A percentile compares a stretch with the other conserved stretches of the same genome.
phyloP scores from a whole-genome alignment of 2,329 filamentous ascomycete genomes.

The Curvularia lunata region DNA sequence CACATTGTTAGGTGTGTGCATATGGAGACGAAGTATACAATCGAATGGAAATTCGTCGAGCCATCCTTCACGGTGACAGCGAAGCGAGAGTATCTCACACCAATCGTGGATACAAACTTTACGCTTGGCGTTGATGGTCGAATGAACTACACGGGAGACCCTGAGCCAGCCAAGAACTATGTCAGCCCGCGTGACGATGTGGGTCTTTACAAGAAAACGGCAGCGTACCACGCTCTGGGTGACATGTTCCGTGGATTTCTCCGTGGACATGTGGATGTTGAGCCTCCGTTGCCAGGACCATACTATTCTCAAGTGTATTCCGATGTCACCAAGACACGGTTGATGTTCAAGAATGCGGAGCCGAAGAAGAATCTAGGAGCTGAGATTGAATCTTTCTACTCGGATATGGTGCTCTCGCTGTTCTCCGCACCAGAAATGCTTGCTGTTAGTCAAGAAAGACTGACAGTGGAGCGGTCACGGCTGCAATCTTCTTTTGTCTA shows the following conservation, averaged over 20 bases:
- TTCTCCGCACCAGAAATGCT: constrained; percentile 46
- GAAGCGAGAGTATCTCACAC: constrained; percentile 27
- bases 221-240: constrained; percentile 46
- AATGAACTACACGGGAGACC: constrained; percentile 41
- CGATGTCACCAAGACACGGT: constrained; percentile 52
- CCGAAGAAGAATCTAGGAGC: constrained; percentile 31
- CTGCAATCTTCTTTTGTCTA: constrained; percentile 44
- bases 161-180: constrained; percentile 32
- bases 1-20: constrained; percentile 43
- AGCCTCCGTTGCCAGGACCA: constrained; percentile 35
- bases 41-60: constrained; percentile 41
- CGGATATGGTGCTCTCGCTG: constrained; percentile 45
- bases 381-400: constrained; percentile 40
- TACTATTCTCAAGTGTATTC: constrained; percentile 36
- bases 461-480: constrained; percentile 30
- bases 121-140: constrained; percentile 46
- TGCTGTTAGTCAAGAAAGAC: constrained; percentile 22
- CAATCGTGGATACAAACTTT: constrained; percentile 42
- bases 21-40: constrained; percentile 44
- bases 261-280: constrained; percentile 39
- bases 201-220: constrained; percentile 39
- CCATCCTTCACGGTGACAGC: constrained; percentile 35
- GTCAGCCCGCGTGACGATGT: constrained; percentile 36
- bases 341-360: constrained; percentile 47
- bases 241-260: constrained; percentile 42